phyloP scores from a whole-genome alignment of 164 flowering plant species.

The Magnolia kwangsiensis region DNA sequence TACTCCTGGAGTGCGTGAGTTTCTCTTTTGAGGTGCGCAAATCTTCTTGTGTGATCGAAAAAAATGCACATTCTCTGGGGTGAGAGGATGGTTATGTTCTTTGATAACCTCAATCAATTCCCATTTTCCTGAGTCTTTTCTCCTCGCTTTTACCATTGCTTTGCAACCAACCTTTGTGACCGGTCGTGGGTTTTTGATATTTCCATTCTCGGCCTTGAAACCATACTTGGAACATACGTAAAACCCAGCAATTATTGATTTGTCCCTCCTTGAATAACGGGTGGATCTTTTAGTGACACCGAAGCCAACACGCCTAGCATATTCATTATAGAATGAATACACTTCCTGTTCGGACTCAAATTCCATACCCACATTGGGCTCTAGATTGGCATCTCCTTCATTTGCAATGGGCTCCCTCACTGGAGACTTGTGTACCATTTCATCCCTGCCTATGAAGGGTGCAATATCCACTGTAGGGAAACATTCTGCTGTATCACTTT shows the following conservation, averaged over 20 bases:
- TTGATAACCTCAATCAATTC: slow-evolving; percentile 55
- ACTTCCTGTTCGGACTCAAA: slow-evolving; percentile 50
- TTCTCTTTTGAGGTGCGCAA: not conserved
- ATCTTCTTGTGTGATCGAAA: slow-evolving; percentile 20
- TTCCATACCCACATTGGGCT: slow-evolving; percentile 50
- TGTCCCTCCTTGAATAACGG: slow-evolving; percentile 28
- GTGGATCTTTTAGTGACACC: slow-evolving; percentile 36
- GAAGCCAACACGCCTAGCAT: slow-evolving; percentile 51
- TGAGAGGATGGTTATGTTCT: slow-evolving; percentile 68
- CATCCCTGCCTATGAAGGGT: not conserved
- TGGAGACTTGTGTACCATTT: slow-evolving; percentile 2
- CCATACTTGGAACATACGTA: slow-evolving; percentile 17
- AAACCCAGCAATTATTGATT: slow-evolving; percentile 9
- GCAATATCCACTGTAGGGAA: not conserved
- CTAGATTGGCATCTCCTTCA: slow-evolving; percentile 21
- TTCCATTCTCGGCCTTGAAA: slow-evolving; percentile 3
- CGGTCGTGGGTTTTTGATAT: slow-evolving; percentile 4
- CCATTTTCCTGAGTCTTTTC: slow-evolving; percentile 56
- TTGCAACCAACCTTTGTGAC: slow-evolving; percentile 42
- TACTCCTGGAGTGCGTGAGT: slow-evolving; percentile 21
- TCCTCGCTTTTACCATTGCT: slow-evolving; percentile 63
- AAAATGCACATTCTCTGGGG: slow-evolving; percentile 53
- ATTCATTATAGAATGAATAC: slow-evolving; percentile 39
- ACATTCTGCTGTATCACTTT: slow-evolving; percentile 1
- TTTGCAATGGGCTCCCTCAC: not conserved